Evolutionary conservation across 345 rosid species (phyloP).

Genomic region (Erodium maritimum): DNA sequence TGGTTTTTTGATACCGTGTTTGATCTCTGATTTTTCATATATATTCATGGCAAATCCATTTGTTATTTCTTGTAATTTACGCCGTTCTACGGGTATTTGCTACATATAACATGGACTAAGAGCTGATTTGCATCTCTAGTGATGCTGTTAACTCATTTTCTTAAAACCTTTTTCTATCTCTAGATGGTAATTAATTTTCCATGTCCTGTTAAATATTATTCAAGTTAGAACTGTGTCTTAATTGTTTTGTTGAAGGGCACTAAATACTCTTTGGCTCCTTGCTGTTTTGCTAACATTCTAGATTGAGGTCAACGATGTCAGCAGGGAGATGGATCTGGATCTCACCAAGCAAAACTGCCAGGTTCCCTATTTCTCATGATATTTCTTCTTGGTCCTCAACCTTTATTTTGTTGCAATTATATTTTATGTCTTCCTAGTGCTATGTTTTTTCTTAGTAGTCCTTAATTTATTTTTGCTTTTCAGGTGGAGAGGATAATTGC

Average conservation of each 20-base stretch:
- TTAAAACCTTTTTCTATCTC: no score
- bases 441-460: constrained; percentile 2
- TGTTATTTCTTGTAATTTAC: no score
- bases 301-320: constrained; percentile 97
- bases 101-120: no score
- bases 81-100: no score
- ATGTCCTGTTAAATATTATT: neutral
- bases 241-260: no score
- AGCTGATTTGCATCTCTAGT: no score
- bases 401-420: neutral
- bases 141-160: neutral
- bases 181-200: no score
- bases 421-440: constrained; percentile 7
- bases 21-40: no score
- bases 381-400: no score
- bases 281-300: constrained; percentile 19
- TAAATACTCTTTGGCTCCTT: neutral
- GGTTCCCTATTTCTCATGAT: constrained; percentile 28
- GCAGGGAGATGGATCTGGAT: constrained; percentile 99
- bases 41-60: no score
- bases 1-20: no score
- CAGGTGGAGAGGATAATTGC: constrained; percentile 91
- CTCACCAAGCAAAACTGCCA: constrained; percentile 91
- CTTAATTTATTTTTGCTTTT: constrained; percentile 12
- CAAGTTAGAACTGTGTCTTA: neutral